A percentile compares a stretch with the other conserved stretches of the same genome.
These are phyloP conservation scores for Quercus dentata DNA, from an alignment of 306 rosid species.

Conservation along the genomic window DNA sequence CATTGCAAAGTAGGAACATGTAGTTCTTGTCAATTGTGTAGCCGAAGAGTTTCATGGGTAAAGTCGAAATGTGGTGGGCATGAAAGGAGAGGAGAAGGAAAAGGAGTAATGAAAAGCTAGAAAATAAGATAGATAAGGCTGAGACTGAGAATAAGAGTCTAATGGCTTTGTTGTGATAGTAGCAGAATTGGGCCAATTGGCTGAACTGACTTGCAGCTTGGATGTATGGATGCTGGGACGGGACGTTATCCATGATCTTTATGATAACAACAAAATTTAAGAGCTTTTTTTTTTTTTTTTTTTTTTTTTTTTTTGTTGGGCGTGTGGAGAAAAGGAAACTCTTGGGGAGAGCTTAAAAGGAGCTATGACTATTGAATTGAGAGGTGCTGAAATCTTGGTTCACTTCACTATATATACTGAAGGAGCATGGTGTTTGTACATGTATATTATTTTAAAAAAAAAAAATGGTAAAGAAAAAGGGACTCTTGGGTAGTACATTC, in stretches of 20 bases:
- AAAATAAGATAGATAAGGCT: slow-evolving; percentile 24
- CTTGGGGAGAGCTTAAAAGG: not conserved
- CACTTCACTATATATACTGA: not conserved
- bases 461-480: not conserved
- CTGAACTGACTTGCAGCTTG: not conserved
- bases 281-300: not conserved
- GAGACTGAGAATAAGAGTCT: slow-evolving; percentile 39
- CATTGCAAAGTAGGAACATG: slow-evolving; percentile 69
- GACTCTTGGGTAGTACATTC: too few relatives aligned
- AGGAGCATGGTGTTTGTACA: not conserved
- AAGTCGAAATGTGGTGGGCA: slow-evolving; percentile 9
- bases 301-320: too few relatives aligned
- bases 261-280: not conserved
- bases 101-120: slow-evolving; percentile 22
- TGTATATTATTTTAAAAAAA: too few relatives aligned
- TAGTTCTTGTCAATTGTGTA: slow-evolving; percentile 40
- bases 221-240: not conserved
- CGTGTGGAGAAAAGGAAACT: not conserved
- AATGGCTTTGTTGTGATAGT: slow-evolving; percentile 20
- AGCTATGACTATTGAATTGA: not conserved
- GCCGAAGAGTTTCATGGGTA: slow-evolving; percentile 25
- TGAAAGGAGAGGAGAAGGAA: slow-evolving; percentile 24
- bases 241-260: slow-evolving; percentile 1
- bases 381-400: not conserved
- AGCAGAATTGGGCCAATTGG: not conserved